Evolutionary conservation across 2,329 filamentous ascomycete species (phyloP), one percentile per base, ranked within the genome.

Genomic region (Onygenales sp.): DNA sequence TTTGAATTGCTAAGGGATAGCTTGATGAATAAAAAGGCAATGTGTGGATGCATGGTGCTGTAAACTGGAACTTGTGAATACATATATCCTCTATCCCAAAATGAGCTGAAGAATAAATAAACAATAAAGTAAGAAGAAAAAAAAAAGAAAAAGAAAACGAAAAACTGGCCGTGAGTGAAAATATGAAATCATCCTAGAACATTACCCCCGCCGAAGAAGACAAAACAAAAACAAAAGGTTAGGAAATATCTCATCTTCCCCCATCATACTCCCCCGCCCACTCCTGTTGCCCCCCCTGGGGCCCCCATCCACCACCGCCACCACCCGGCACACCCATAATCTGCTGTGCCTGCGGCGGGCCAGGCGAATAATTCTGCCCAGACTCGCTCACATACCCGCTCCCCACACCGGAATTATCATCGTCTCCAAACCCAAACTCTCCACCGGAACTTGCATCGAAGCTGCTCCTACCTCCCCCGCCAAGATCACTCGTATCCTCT

Each of bases 401-500:
- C 51, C 64, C 64, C 41, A 71, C 59, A 2, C 64, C 66, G 1
- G 69, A 65, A 44, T 73, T 70, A 50, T 73, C 71, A 27, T 73
- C 71, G n/a, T 73, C 70, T 36, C 55, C 58, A 42, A 66, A 71
- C 2, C 69, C 70, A 54, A 67, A 72, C 56, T 73, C 71, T 8
- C 69, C 69, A 14, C 71, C 71, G 17, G 71, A 73, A 50, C 71
- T 73, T 9, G 71, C 71, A 55, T 73, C 71, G 50, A 71, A 73
- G 51, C 69, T 82, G 35, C 81, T 82, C 27, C 54, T 47, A 17
- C 44, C 51, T 21, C 39, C 41, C 1, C 57, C 87, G 49, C 89
- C 86, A 42, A 90, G 85, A 51, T 78, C 75, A 50, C 73, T 75
- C 2, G 73, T 70, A 36, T 77, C 73, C 45, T 79, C 78, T 55